Evolutionary conservation across 495 filamentous ascomycete species (phyloP).

Genomic region (Echria macrotheca): DNA sequence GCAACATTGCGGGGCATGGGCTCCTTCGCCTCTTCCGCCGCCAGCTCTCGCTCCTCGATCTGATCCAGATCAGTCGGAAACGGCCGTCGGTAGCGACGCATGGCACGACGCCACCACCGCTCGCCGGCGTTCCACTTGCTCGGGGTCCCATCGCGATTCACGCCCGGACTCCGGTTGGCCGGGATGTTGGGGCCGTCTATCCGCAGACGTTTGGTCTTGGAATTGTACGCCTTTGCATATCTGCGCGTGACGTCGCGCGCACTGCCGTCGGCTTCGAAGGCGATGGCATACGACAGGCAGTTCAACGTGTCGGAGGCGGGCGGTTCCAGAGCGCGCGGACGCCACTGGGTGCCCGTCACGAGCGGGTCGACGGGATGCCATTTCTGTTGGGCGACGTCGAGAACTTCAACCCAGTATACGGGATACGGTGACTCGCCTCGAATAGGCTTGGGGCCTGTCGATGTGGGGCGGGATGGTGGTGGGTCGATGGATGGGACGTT

Average conservation of each 20-base stretch:
- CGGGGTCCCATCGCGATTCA: neutral
- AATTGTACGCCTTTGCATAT: slow-evolving; percentile 76
- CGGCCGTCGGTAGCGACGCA: slow-evolving; percentile 56
- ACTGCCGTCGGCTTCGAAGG: slow-evolving; percentile 68
- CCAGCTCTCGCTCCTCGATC: slow-evolving; percentile 73
- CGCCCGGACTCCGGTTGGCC: neutral
- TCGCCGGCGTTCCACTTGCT: slow-evolving; percentile 39
- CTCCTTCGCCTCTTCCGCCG: slow-evolving; percentile 63
- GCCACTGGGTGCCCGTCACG: slow-evolving; percentile 69
- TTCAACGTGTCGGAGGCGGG: slow-evolving; percentile 69
- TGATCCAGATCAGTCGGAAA: slow-evolving; percentile 61
- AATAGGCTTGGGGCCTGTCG: slow-evolving; percentile 33
- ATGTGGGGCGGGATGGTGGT: slow-evolving; percentile 17
- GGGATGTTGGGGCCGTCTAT: slow-evolving; percentile 50
- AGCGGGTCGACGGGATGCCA: slow-evolving; percentile 87
- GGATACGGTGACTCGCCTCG: slow-evolving; percentile 64
- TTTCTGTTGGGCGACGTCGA: slow-evolving; percentile 76
- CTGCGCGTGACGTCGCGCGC: slow-evolving; percentile 77
- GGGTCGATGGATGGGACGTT: slow-evolving; percentile 26
- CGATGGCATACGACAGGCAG: slow-evolving; percentile 74
- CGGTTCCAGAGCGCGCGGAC: slow-evolving; percentile 69
- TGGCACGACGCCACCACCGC: slow-evolving; percentile 63
- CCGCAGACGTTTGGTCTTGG: slow-evolving; percentile 73
- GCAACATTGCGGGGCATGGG: slow-evolving; percentile 84
- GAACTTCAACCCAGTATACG: slow-evolving; percentile 90